Base-by-base conservation (phyloP, 2,329 filamentous ascomycete species). In the Botryotinia calthae region DNA sequence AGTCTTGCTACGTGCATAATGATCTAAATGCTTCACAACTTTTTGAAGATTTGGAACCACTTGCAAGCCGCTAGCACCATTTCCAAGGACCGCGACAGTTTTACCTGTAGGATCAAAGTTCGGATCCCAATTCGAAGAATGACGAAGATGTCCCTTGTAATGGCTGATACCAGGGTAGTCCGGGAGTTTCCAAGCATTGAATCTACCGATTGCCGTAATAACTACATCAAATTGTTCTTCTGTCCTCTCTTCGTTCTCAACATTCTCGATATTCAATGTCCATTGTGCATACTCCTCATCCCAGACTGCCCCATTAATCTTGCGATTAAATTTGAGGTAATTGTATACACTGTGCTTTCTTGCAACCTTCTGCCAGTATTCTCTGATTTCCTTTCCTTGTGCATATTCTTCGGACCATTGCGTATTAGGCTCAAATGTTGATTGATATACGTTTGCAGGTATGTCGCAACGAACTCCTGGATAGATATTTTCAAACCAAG, bases 331-430 rank as follows among this genome's bases (percentile, higher is more conserved):
- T 72, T 86, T 85, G 1, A 89, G 81, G 70, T 87, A 85, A 48
- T 87, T 83, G 78, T 92, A 90, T 2, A 93, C 87, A 71, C 89
- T 84, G 79, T 92, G 86, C 76, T 93, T 91, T 12, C 83, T 82
- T 0, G 90, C 90, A 4, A 91, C 80, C 0, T 81, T 80, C 76
- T 91, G 85, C 89, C 90, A 90, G 78, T 94, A 94, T 25, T 87
- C 85, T 10, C 85, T 82, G 73, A 94, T 93, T 79, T 94, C 91
- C 6, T 82, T 79, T 0, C 91, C 91, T 54, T 88, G 87, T 0
- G 91, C 87, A 77, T 92, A 93, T 73, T 89, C 85, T 76, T 92
- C 89, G 0, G 85, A 86, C 91, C 91, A 94, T 75, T 91, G 84
- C 0, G 86, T 87, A 72, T 93, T 93, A 0, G 90, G 89, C 10